Evolutionary conservation across 2,329 filamentous ascomycete species (phyloP).

Genomic region (Sporothrix curviconia): DNA sequence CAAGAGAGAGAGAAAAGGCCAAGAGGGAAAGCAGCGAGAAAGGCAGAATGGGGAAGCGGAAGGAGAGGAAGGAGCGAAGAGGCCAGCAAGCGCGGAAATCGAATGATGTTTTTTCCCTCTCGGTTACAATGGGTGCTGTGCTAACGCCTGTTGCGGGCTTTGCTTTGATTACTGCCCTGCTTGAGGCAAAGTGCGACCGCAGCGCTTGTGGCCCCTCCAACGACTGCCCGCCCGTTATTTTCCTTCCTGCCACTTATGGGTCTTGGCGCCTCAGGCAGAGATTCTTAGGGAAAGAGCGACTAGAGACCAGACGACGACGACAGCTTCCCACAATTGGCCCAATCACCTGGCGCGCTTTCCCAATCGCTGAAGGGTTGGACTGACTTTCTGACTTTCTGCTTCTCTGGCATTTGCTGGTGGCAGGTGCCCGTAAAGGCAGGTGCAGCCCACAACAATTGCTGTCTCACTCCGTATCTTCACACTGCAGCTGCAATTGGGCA

Average conservation of each 20-base stretch:
- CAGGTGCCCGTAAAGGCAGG: no score
- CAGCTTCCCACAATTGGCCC: conserved; percentile 8
- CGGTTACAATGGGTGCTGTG: conserved; percentile 9
- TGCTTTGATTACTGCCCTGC: no score
- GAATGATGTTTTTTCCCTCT: conserved; percentile 23
- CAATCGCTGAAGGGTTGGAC: conserved; percentile 8
- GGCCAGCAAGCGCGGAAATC: conserved; percentile 19
- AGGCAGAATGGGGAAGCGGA: conserved; percentile 19
- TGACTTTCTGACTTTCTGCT: not conserved
- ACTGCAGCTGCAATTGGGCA: not conserved
- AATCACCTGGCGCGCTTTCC: conserved; percentile 16
- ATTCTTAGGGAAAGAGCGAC: not conserved
- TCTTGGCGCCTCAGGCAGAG: conserved; percentile 12
- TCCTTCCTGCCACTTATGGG: not conserved
- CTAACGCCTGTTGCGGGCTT: not conserved
- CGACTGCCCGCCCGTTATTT: not conserved
- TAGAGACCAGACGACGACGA: no score
- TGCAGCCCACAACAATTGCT: no score
- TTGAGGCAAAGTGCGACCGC: no score
- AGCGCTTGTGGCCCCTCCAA: not conserved
- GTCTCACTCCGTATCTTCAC: not conserved
- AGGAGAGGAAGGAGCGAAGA: conserved; percentile 2
- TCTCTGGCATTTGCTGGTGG: no score
- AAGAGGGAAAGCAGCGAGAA: not conserved
- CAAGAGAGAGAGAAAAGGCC: not conserved